These are phyloP conservation scores for Trichoderma brevicompactum DNA, from an alignment of 2,329 filamentous ascomycete genomes.

Conservation along the genomic window DNA sequence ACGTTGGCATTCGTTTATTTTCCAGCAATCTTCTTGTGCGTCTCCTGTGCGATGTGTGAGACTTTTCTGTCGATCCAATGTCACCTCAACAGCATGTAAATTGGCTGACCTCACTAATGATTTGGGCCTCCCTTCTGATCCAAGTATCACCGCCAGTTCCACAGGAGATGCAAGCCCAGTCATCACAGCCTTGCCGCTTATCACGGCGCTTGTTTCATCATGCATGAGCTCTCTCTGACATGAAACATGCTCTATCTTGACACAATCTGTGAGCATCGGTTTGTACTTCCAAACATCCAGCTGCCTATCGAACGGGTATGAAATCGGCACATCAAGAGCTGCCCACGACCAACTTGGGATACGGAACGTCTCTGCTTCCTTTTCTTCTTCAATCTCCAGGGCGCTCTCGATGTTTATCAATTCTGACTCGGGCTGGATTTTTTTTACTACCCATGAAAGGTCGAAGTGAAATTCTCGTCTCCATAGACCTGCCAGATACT, in stretches of 20 bases:
- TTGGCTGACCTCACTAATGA: neutral
- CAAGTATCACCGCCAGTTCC: neutral
- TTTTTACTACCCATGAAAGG: neutral
- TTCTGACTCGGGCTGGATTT: neutral
- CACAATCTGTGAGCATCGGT: neutral
- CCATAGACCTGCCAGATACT: neutral
- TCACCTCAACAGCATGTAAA: neutral
- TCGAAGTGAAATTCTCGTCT: neutral
- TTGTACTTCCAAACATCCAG: neutral
- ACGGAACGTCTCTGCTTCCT: neutral
- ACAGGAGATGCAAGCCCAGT: neutral
- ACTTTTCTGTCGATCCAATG: neutral
- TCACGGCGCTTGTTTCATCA: neutral
- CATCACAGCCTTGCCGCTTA: neutral
- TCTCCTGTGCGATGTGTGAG: neutral
- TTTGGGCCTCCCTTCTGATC: neutral
- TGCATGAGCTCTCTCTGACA: neutral
- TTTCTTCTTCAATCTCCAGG: neutral
- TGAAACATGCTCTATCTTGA: neutral
- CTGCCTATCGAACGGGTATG: neutral
- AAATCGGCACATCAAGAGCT: neutral
- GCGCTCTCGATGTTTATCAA: no score
- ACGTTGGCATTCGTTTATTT: neutral
- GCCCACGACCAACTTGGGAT: conserved; percentile 9
- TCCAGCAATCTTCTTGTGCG: neutral